Percentiles rank a stretch among this genome's conserved stretches.
These are phyloP conservation scores for Cladorrhinum sp. DNA, from an alignment of 2,329 filamentous ascomycete genomes.

Conservation along the genomic window DNA sequence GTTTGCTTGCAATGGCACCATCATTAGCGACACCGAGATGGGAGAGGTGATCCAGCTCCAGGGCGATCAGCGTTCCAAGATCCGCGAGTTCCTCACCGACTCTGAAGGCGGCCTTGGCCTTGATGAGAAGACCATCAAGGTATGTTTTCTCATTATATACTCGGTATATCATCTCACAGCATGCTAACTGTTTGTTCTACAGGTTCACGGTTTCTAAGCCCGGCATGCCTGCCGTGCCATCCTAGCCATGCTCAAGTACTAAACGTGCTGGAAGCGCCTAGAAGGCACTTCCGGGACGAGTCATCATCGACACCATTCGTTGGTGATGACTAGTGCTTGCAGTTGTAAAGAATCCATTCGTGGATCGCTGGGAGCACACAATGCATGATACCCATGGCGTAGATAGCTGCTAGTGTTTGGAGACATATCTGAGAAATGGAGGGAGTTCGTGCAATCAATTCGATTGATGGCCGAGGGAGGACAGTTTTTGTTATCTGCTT, in stretches of 20 bases:
- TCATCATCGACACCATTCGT: slow-evolving; percentile 10
- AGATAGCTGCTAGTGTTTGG: background rate
- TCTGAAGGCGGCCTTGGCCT: slow-evolving; percentile 93
- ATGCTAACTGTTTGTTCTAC: background rate
- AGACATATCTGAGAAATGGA: background rate
- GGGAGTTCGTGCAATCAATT: background rate
- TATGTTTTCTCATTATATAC: slow-evolving; percentile 40
- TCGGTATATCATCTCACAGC: background rate
- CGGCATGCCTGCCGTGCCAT: slow-evolving; percentile 34
- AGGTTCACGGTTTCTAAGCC: slow-evolving; percentile 63
- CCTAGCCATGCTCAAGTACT: slow-evolving; percentile 14
- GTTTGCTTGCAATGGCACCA: slow-evolving; percentile 99
- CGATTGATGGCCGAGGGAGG: background rate
- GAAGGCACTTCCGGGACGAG: slow-evolving; percentile 17
- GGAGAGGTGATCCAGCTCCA: slow-evolving; percentile 99
- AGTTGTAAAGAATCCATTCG: slow-evolving; percentile 14
- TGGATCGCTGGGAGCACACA: slow-evolving; percentile 19
- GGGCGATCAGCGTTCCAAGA: slow-evolving; percentile 98
- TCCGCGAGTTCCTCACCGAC: slow-evolving; percentile 94
- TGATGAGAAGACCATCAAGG: slow-evolving; percentile 96
- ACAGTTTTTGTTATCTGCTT: background rate
- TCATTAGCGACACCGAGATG: slow-evolving; percentile 81
- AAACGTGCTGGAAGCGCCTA: slow-evolving; percentile 17
- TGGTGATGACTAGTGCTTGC: slow-evolving; percentile 6
- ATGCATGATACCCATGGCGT: slow-evolving; percentile 28